Conservation (phyloP, 805 yeast species). For the Ogataea degrootiae region DNA sequence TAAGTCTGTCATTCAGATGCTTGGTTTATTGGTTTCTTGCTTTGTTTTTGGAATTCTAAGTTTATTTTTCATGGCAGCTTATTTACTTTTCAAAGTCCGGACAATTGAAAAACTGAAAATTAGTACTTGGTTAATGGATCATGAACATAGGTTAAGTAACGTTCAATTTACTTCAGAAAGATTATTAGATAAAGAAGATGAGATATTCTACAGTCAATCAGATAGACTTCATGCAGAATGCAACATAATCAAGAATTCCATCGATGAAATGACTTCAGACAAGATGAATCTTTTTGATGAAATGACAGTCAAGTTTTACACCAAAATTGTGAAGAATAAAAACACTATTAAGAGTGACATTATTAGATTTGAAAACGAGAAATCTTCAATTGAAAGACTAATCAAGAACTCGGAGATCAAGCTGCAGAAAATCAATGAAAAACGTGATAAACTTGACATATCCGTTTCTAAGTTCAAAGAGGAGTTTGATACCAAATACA, state of each 20-base stretch:
- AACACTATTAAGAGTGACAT: conserved; percentile 8
- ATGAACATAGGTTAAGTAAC: conserved; percentile 10
- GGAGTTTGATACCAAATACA: neutral
- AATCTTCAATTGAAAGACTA: conserved; percentile 2
- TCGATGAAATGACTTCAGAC: conserved; percentile 6
- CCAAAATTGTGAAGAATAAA: conserved; percentile 5
- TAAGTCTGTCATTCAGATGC: conserved; percentile 11
- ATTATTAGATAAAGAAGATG: conserved; percentile 16
- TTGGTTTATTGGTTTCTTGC: conserved; percentile 7
- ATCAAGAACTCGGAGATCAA: conserved; percentile 3
- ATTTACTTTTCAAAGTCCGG: conserved; percentile 2
- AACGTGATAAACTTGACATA: conserved; percentile 1
- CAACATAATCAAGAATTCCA: conserved; percentile 1
- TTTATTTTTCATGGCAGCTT: neutral
- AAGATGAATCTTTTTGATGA: neutral
- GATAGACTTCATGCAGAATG: conserved; percentile 9
- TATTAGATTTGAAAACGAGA: conserved; percentile 5
- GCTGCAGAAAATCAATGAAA: conserved; percentile 1
- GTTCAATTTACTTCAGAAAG: conserved; percentile 14
- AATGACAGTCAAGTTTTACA: neutral
- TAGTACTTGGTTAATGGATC: conserved; percentile 2
- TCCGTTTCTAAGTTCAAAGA: neutral
- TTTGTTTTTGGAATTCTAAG: conserved; percentile 1
- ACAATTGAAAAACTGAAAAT: conserved; percentile 2
- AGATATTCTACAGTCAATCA: conserved; percentile 7